A percentile compares a stretch with the other conserved stretches of the same genome.
phyloP scores from a whole-genome alignment of 2,329 filamentous ascomycete genomes.

The Paramyrothecium roridum region DNA sequence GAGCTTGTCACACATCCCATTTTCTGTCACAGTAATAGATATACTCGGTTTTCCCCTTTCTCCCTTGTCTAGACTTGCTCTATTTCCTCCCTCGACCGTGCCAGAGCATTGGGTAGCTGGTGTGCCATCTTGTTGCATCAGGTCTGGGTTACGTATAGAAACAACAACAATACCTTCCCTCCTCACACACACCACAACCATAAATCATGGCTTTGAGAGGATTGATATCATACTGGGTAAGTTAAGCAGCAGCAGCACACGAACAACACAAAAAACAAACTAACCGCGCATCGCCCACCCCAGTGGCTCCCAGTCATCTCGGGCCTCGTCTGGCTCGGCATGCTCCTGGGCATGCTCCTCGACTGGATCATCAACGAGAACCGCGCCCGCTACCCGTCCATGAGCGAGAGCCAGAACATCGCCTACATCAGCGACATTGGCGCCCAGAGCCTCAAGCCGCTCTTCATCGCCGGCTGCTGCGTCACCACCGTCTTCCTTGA shows the following conservation, averaged over 20 bases:
- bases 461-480: slow-evolving; percentile 71
- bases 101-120: no score
- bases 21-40: no score
- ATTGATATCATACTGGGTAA: slow-evolving; percentile 38
- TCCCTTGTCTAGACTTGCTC: no score
- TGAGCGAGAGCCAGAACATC: slow-evolving; percentile 56
- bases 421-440: slow-evolving; percentile 72
- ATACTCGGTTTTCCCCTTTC: no score
- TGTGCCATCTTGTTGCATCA: no score
- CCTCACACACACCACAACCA: background rate
- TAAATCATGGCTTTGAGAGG: slow-evolving; percentile 25
- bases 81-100: no score
- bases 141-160: no score
- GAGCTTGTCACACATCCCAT: no score
- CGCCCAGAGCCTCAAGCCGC: slow-evolving; percentile 62
- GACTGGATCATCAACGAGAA: slow-evolving; percentile 61
- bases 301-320: slow-evolving; percentile 68
- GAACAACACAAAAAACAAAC: background rate
- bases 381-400: slow-evolving; percentile 56
- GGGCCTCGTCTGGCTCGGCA: slow-evolving; percentile 61
- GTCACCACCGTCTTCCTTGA: slow-evolving; percentile 79
- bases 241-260: background rate
- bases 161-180: background rate
- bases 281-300: background rate
- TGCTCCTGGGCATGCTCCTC: slow-evolving; percentile 67